phyloP scores from a whole-genome alignment of 129 eudicot species.

The Ambrosia artemisiifolia region DNA sequence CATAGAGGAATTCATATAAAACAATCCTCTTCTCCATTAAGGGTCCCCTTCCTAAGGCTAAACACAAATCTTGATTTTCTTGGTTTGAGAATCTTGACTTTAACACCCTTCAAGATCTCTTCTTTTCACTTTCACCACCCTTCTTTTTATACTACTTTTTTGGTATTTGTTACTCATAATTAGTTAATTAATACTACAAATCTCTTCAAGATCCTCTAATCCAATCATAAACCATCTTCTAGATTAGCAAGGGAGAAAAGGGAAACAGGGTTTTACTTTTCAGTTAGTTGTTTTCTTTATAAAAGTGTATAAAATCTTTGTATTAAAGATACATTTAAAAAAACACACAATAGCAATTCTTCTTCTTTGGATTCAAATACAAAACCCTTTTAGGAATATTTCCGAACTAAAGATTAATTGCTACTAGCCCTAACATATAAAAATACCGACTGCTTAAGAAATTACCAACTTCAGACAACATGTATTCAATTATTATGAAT shows the following conservation, averaged over 20 bases:
- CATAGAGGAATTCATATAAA: slow-evolving; percentile 30
- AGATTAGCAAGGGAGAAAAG: slow-evolving; percentile 5
- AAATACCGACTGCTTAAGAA: too few species aligned
- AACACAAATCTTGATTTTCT: slow-evolving; percentile 31
- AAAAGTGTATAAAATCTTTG: neutral
- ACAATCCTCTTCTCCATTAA: slow-evolving; percentile 26
- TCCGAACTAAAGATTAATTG: too few species aligned
- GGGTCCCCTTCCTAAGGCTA: slow-evolving; percentile 44
- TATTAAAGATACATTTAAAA: neutral
- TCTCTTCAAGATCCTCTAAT: slow-evolving; percentile 29
- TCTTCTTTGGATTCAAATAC: neutral
- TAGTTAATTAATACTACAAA: slow-evolving; percentile 30
- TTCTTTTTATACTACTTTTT: slow-evolving; percentile 37
- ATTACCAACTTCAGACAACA: too few species aligned
- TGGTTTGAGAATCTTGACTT: slow-evolving; percentile 46
- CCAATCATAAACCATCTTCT: slow-evolving; percentile 25
- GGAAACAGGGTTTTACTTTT: neutral
- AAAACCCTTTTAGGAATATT: too few species aligned
- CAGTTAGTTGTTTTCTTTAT: neutral
- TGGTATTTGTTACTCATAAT: slow-evolving; percentile 37
- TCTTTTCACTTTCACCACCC: slow-evolving; percentile 37
- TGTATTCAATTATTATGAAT: neutral
- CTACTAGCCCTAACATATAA: too few species aligned
- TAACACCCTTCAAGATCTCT: slow-evolving; percentile 40
- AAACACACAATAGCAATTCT: too few species aligned